A percentile compares a stretch with the other conserved stretches of the same genome.
Evolutionary conservation across 2,329 filamentous ascomycete species (phyloP).

Genomic region (Sporothrix pseudoabietina): DNA sequence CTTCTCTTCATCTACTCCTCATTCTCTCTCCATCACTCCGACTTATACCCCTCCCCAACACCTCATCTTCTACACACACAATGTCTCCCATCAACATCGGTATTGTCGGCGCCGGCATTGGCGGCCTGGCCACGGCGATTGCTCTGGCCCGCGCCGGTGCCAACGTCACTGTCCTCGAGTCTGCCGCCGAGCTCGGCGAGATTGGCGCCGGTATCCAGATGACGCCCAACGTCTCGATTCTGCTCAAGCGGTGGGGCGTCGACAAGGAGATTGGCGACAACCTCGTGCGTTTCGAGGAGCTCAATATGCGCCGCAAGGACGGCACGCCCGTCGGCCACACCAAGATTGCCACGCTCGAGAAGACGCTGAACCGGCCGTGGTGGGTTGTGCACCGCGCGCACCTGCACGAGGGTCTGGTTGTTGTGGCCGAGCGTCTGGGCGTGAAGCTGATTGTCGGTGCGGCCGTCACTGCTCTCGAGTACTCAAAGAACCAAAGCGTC

Average conservation of each 20-base stretch:
- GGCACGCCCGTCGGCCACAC: slow-evolving; percentile 46
- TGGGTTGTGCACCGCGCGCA: slow-evolving; percentile 53
- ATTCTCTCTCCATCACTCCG: not conserved
- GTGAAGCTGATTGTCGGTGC: slow-evolving; percentile 44
- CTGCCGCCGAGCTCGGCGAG: slow-evolving; percentile 46
- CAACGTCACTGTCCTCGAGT: slow-evolving; percentile 47
- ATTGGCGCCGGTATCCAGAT: slow-evolving; percentile 43
- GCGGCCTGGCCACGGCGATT: slow-evolving; percentile 41
- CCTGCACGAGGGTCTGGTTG: slow-evolving; percentile 48
- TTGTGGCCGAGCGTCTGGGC: slow-evolving; percentile 45
- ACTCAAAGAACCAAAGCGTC: slow-evolving; percentile 38
- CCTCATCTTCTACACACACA: not conserved
- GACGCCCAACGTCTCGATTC: slow-evolving; percentile 46
- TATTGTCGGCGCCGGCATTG: slow-evolving; percentile 28
- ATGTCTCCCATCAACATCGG: slow-evolving; percentile 21
- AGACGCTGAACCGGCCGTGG: slow-evolving; percentile 44
- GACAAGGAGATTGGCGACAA: slow-evolving; percentile 46
- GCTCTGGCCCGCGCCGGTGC: slow-evolving; percentile 43
- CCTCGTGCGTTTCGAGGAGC: slow-evolving; percentile 45
- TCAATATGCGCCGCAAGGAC: slow-evolving; percentile 46
- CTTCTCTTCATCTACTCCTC: not conserved
- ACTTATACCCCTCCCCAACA: not conserved
- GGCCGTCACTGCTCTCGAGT: slow-evolving; percentile 28
- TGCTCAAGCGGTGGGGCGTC: slow-evolving; percentile 46
- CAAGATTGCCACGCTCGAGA: slow-evolving; percentile 41